Percentiles rank a stretch among this genome's conserved stretches.
Conservation (phyloP, 176 grass and related monocot species). For the Phragmites australis region DNA sequence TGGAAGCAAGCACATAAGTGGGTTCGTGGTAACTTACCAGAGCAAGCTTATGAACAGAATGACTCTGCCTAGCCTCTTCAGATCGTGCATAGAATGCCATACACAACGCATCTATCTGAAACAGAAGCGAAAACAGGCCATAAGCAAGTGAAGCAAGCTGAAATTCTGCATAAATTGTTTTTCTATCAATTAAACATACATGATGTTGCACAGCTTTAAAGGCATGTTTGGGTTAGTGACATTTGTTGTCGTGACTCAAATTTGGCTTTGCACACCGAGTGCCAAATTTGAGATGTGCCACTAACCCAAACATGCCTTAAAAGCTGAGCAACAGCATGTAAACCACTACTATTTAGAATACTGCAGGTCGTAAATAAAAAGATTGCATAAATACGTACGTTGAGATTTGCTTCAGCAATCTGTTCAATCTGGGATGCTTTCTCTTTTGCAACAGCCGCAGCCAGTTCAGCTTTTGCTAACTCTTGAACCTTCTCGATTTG, state of each 20-base stretch:
- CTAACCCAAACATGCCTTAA: not conserved
- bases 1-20: constrained; percentile 15
- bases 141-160: constrained; percentile 35
- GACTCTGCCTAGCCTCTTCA: constrained; percentile 92
- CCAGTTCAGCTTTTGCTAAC: constrained; percentile 79
- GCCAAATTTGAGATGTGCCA: not conserved
- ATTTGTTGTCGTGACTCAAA: too few species aligned
- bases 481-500: constrained; percentile 78
- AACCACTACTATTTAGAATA: constrained; percentile 26
- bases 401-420: constrained; percentile 94
- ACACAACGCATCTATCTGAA: constrained; percentile 92
- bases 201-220: too few species aligned
- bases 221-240: too few species aligned
- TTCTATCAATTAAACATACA: constrained; percentile 16
- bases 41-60: constrained; percentile 96
- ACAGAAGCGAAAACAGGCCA: constrained; percentile 26
- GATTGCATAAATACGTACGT: constrained; percentile 58
- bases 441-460: constrained; percentile 80
- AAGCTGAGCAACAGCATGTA: not conserved
- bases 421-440: constrained; percentile 90
- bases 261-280: too few species aligned
- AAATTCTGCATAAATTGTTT: constrained; percentile 18
- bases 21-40: constrained; percentile 60
- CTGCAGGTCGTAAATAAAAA: constrained; percentile 28
- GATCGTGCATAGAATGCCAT: constrained; percentile 98